These are phyloP conservation scores for Graphium sp. DNA, from an alignment of 2,329 filamentous ascomycete genomes.

Conservation along the genomic window DNA sequence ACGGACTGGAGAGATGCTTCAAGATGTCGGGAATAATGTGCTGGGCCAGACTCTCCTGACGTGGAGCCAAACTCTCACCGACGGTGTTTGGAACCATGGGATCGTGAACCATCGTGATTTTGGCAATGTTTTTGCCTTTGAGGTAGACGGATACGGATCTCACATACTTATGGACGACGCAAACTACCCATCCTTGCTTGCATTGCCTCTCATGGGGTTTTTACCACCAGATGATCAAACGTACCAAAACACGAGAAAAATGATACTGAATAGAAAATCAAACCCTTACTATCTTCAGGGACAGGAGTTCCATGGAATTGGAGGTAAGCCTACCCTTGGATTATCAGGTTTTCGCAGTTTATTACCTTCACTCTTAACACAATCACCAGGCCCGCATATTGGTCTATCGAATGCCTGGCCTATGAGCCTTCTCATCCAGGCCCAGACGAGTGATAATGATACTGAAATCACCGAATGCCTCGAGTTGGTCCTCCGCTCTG, in stretches of 20 bases:
- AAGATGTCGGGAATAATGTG: constrained; percentile 34
- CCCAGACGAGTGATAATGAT: constrained; percentile 74
- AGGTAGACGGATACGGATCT: constrained; percentile 76
- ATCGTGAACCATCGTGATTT: constrained; percentile 60
- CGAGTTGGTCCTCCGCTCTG: constrained; percentile 56
- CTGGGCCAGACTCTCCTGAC: constrained; percentile 37
- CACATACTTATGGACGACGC: constrained; percentile 79
- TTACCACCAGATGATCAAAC: constrained; percentile 44
- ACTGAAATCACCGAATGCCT: constrained; percentile 64
- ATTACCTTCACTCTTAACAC: constrained; percentile 1
- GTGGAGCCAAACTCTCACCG: constrained; percentile 45
- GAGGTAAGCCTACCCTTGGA: constrained; percentile 56
- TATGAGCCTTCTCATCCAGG: constrained; percentile 85
- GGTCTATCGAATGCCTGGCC: constrained; percentile 90
- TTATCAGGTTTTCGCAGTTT: too few species aligned
- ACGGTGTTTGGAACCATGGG: constrained; percentile 73
- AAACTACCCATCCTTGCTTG: constrained; percentile 68
- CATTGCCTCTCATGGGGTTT: constrained; percentile 66
- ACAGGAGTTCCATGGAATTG: constrained; percentile 67
- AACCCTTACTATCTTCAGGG: constrained; percentile 87
- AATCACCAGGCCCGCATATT: constrained; percentile 39
- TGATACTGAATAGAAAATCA: constrained; percentile 53
- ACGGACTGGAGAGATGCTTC: constrained; percentile 55
- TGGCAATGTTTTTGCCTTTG: constrained; percentile 69
- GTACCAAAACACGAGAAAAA: constrained; percentile 75